Percentiles rank a stretch among this genome's conserved stretches.
Evolutionary conservation across 371 early-diverging fungal species (phyloP).

Genomic region (Mucor sp.): DNA sequence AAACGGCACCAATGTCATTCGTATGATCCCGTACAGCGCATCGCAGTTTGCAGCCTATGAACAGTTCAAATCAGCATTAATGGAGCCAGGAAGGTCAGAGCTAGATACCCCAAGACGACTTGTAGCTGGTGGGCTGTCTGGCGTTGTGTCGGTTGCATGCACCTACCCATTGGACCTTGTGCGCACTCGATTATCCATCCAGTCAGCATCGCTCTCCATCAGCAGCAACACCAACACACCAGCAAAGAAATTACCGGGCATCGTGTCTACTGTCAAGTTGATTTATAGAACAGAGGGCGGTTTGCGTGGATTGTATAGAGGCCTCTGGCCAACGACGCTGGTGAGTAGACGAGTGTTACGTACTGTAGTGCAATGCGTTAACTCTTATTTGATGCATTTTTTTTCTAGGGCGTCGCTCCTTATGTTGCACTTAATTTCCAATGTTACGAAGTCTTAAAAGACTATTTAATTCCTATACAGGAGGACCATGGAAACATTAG

Average conservation of each 20-base stretch:
- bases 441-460: constrained; percentile 79
- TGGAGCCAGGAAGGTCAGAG: constrained; percentile 70
- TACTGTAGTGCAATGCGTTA: not conserved
- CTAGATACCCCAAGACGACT: constrained; percentile 75
- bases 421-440: constrained; percentile 89
- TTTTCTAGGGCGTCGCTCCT: constrained; percentile 75
- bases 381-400: not conserved
- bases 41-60: constrained; percentile 92
- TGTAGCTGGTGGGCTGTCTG: constrained; percentile 83
- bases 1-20: constrained; percentile 91
- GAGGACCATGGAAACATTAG: constrained; percentile 62
- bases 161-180: constrained; percentile 92
- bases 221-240: not conserved
- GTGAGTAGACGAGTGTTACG: constrained; percentile 35
- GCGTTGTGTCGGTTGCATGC: constrained; percentile 78
- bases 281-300: constrained; percentile 84
- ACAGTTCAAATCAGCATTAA: constrained; percentile 66
- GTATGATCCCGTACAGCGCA: constrained; percentile 90
- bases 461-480: constrained; percentile 68
- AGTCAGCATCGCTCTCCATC: constrained; percentile 49
- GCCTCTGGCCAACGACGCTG: constrained; percentile 80
- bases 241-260: constrained; percentile 65
- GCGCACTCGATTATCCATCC: constrained; percentile 82
- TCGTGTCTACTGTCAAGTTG: constrained; percentile 60
- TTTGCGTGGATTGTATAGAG: constrained; percentile 80